Evolutionary conservation across 1,139 yeast genomes (phyloP).

Genomic region (Geotrichum histeridarum): DNA sequence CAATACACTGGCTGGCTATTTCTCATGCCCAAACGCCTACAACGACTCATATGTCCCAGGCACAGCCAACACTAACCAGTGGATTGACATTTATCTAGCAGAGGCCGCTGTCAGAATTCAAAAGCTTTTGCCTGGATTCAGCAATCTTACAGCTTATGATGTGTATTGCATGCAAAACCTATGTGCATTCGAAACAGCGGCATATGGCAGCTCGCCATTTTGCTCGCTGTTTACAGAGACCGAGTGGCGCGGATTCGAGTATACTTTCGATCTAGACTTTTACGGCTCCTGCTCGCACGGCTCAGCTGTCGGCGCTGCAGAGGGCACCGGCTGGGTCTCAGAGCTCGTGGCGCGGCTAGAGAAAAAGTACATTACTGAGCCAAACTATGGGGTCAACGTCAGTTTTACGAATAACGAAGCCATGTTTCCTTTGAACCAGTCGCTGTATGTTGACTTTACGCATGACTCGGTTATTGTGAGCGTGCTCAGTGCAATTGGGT

Average conservation of each 20-base stretch:
- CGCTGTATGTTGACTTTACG: constrained; percentile 42
- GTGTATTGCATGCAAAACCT: constrained; percentile 42
- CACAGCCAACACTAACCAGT: constrained; percentile 27
- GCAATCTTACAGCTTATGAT: constrained; percentile 39
- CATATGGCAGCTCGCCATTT: constrained; percentile 46
- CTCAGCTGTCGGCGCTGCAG: constrained; percentile 39
- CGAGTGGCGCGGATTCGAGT: constrained; percentile 49
- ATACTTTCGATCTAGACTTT: constrained; percentile 42
- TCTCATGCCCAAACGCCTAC: constrained; percentile 39
- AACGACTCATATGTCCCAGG: constrained; percentile 27
- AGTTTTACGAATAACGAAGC: constrained; percentile 32
- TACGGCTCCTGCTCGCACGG: constrained; percentile 41
- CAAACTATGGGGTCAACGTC: constrained; percentile 38
- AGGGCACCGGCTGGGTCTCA: constrained; percentile 42
- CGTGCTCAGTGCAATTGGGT: constrained; percentile 41
- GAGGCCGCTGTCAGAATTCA: constrained; percentile 43
- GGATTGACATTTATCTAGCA: constrained; percentile 40
- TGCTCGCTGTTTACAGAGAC: constrained; percentile 47
- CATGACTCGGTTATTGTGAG: constrained; percentile 41
- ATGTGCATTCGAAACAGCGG: constrained; percentile 50
- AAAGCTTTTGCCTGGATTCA: constrained; percentile 42
- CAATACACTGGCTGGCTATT: constrained; percentile 43
- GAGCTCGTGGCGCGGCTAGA: constrained; percentile 40
- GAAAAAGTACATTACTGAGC: constrained; percentile 27
- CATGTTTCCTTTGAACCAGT: constrained; percentile 41